phyloP scores from a whole-genome alignment of 2,329 filamentous ascomycete species.

The Emmonsiellopsis sp. region DNA sequence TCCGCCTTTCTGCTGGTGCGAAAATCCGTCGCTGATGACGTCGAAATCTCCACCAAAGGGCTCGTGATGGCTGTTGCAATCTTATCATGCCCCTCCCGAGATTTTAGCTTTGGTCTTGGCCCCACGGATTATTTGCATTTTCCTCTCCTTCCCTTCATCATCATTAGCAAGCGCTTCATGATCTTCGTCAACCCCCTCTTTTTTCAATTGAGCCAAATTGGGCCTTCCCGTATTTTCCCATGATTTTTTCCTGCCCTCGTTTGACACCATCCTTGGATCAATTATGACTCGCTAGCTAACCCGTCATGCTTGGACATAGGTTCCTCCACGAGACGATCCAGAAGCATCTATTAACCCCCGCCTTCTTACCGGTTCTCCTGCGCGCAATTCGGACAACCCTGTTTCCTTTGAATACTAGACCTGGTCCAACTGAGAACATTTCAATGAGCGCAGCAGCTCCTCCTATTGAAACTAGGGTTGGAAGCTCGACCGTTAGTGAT shows the following conservation, averaged over 20 bases:
- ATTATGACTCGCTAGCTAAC: not conserved
- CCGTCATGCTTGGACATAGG: constrained; percentile 18
- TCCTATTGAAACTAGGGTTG: constrained; percentile 16
- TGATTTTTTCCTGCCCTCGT: not conserved
- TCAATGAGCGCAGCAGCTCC: constrained; percentile 4
- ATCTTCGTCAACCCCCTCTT: constrained; percentile 2
- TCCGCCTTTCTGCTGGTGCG: not conserved
- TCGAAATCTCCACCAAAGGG: not conserved
- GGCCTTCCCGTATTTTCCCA: constrained; percentile 1
- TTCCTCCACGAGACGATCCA: constrained; percentile 41
- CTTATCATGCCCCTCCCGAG: not conserved
- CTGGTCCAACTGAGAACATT: constrained; percentile 1
- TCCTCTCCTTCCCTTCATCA: not conserved
- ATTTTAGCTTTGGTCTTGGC: not conserved
- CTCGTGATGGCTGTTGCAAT: not conserved
- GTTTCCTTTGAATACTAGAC: constrained; percentile 52
- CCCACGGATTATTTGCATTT: constrained; percentile 1
- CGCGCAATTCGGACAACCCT: constrained; percentile 60
- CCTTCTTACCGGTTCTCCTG: constrained; percentile 52
- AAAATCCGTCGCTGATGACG: not conserved
- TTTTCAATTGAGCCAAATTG: not conserved
- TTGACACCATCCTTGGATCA: not conserved
- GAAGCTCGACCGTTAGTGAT: constrained; percentile 8
- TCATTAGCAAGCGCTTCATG: not conserved
- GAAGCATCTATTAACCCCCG: constrained; percentile 54